These are phyloP conservation scores for Cyclotella baltica DNA, from an alignment of 108 stramenopile species.

Conservation along the genomic window DNA sequence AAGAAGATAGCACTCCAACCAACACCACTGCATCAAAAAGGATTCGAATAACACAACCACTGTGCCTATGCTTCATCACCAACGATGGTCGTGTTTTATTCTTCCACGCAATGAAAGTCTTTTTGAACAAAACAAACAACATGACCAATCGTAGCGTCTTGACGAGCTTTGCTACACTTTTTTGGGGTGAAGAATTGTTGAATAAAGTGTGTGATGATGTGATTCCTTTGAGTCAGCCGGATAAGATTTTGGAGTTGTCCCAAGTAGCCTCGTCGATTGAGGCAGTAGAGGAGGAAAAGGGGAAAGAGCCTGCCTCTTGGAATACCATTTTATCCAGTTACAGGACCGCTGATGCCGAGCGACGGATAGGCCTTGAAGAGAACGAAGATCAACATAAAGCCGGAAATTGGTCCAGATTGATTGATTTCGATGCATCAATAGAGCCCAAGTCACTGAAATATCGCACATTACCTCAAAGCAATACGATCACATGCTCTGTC, in stretches of 20 bases:
- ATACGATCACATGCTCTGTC: slow-evolving; percentile 35
- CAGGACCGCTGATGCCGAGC: not conserved
- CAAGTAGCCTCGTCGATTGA: slow-evolving; percentile 6
- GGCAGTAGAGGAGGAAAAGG: not conserved
- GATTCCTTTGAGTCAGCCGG: slow-evolving; percentile 29
- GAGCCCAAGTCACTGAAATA: slow-evolving; percentile 29
- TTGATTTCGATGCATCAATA: slow-evolving; percentile 47
- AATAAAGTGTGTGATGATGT: slow-evolving; percentile 32
- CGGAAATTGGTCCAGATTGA: slow-evolving; percentile 36
- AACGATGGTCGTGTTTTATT: slow-evolving; percentile 48
- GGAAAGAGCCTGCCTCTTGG: not conserved
- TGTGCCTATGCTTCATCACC: slow-evolving; percentile 43
- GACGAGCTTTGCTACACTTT: slow-evolving; percentile 41
- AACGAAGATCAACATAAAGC: not conserved
- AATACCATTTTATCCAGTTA: not conserved
- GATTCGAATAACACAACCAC: slow-evolving; percentile 28
- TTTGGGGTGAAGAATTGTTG: slow-evolving; percentile 36
- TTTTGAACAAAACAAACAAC: slow-evolving; percentile 12
- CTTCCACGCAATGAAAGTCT: slow-evolving; percentile 46
- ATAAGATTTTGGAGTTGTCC: slow-evolving; percentile 32
- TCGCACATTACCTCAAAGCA: slow-evolving; percentile 42
- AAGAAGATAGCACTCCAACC: not conserved
- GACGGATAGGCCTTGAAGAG: not conserved
- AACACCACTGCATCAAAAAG: slow-evolving; percentile 11
- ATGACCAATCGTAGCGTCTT: slow-evolving; percentile 7